A percentile compares a stretch with the other conserved stretches of the same genome.
These are phyloP conservation scores for Monosporascus sp. DNA, from an alignment of 2,329 filamentous ascomycete genomes.

Conservation along the genomic window DNA sequence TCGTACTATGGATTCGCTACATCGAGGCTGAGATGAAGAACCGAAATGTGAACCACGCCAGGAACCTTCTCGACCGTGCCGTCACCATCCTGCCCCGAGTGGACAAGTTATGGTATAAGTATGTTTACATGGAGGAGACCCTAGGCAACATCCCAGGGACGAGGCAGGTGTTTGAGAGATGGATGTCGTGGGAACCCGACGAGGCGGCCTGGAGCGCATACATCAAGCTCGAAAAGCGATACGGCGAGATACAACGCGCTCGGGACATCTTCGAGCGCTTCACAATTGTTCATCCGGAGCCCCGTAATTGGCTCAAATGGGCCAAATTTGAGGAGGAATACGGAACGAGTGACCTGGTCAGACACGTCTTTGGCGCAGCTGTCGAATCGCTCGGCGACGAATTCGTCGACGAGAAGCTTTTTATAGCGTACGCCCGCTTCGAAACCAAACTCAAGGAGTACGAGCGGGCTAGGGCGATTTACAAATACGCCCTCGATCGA, in stretches of 20 bases:
- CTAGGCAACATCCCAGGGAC: conserved; percentile 90
- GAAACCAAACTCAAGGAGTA: conserved; percentile 94
- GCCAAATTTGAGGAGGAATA: conserved; percentile 94
- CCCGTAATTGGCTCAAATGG: conserved; percentile 98
- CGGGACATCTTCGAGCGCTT: conserved; percentile 85
- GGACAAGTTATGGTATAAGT: conserved; percentile 99
- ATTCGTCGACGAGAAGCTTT: conserved; percentile 92
- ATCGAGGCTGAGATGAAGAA: conserved; percentile 95
- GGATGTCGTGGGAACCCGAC: conserved; percentile 98
- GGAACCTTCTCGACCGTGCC: conserved; percentile 91
- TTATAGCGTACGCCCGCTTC: conserved; percentile 92
- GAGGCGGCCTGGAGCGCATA: conserved; percentile 94
- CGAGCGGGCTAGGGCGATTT: conserved; percentile 88
- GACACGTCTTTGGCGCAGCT: conserved; percentile 84
- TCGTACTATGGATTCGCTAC: conserved; percentile 86
- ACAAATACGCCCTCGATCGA: conserved; percentile 92
- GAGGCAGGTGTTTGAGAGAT: conserved; percentile 90
- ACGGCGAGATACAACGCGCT: conserved; percentile 87
- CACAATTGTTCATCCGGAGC: conserved; percentile 87
- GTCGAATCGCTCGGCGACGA: conserved; percentile 89
- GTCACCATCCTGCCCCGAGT: conserved; percentile 85
- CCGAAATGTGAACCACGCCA: conserved; percentile 92
- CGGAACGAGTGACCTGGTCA: conserved; percentile 83
- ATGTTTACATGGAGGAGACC: conserved; percentile 98
- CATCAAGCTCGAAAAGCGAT: conserved; percentile 95